phyloP scores from a whole-genome alignment of 176 grass and related monocot genomes.

The Eleusine indica region DNA sequence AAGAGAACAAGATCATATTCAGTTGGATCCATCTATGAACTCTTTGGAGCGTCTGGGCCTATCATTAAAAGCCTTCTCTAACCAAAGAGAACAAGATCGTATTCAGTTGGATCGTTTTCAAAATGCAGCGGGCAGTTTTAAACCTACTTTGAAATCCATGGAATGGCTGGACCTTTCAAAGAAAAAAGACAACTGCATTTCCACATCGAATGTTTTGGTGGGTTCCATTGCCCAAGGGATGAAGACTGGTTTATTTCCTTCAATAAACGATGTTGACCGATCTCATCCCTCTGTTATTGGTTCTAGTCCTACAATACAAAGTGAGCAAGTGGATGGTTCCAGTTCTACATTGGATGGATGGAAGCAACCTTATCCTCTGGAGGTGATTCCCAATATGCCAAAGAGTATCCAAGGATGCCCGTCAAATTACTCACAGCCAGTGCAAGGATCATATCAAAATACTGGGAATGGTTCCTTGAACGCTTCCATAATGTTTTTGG shows the following conservation, averaged over 20 bases:
- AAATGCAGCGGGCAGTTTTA: background rate
- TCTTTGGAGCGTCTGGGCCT: background rate
- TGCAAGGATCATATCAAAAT: slow-evolving; percentile 15
- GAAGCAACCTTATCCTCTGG: slow-evolving; percentile 7
- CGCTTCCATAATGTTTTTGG: background rate
- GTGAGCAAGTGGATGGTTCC: background rate
- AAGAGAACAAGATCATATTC: background rate
- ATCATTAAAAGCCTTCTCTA: background rate
- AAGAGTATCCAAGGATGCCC: background rate
- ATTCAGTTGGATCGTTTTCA: background rate
- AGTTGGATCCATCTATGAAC: slow-evolving; percentile 13
- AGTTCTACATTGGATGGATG: background rate
- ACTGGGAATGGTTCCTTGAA: slow-evolving; percentile 15
- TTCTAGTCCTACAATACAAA: slow-evolving; percentile 1
- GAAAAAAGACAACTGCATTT: background rate
- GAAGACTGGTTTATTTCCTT: background rate
- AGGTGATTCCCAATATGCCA: background rate
- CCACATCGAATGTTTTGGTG: background rate
- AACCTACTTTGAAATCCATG: slow-evolving; percentile 3
- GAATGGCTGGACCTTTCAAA: background rate
- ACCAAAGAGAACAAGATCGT: too few species aligned
- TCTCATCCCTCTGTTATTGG: background rate
- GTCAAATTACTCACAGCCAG: slow-evolving; percentile 13
- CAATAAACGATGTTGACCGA: background rate
- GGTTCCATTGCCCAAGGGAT: background rate